Percentiles rank a stretch among this genome's conserved stretches.
These are phyloP conservation scores for Epichloe gansuensis DNA, from an alignment of 2,329 filamentous ascomycete genomes.

Conservation along the genomic window DNA sequence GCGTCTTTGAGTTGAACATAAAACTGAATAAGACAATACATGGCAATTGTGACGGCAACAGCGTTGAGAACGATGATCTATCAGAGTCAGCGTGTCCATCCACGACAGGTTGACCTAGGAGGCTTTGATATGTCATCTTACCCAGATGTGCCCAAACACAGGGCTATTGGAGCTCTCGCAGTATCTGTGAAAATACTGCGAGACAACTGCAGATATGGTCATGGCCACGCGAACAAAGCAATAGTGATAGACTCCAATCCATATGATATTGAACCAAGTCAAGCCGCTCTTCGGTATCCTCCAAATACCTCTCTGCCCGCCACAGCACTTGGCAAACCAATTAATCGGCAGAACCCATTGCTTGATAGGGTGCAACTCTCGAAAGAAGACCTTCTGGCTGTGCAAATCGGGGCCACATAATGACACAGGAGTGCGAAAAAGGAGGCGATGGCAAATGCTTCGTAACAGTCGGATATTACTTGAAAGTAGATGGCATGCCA, in stretches of 20 bases:
- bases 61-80: slow-evolving; percentile 58
- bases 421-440: slow-evolving; percentile 78
- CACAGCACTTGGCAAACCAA: slow-evolving; percentile 59
- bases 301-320: slow-evolving; percentile 56
- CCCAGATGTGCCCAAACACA: slow-evolving; percentile 76
- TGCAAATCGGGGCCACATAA: slow-evolving; percentile 67
- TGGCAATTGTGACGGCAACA: slow-evolving; percentile 64
- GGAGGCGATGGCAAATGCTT: slow-evolving; percentile 76
- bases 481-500: slow-evolving; percentile 69
- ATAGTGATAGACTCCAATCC: slow-evolving; percentile 76
- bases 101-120: not conserved
- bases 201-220: slow-evolving; percentile 65
- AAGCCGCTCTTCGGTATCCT: slow-evolving; percentile 67
- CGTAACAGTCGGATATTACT: slow-evolving; percentile 74
- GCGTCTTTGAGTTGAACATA: slow-evolving; percentile 64
- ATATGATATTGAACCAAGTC: slow-evolving; percentile 85
- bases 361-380: slow-evolving; percentile 49
- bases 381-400: slow-evolving; percentile 72
- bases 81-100: slow-evolving; percentile 4
- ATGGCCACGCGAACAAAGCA: slow-evolving; percentile 70
- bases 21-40: slow-evolving; percentile 83
- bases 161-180: slow-evolving; percentile 70
- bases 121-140: slow-evolving; percentile 23
- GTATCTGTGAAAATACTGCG: slow-evolving; percentile 57
- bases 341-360: slow-evolving; percentile 66